Evolutionary conservation across 2,329 filamentous ascomycete species (phyloP), one percentile per base, ranked within the genome.

Genomic region (Claviceps monticola): DNA sequence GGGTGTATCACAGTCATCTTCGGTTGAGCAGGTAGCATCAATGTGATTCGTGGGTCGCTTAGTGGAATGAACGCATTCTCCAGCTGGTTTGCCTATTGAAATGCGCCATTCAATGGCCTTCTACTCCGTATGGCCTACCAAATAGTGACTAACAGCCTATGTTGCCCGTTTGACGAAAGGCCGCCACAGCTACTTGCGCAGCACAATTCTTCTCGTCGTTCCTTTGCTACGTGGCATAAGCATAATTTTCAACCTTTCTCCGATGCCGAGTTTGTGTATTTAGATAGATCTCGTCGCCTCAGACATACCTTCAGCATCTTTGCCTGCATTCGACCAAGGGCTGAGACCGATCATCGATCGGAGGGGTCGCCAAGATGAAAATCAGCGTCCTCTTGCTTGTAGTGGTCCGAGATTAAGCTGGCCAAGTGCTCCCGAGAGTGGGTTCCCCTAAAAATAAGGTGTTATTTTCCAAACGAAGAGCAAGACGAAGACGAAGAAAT

Each of bases 341-440:
- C 14, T 19, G 5, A 11, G 8, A 7, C 7, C 13, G 1, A 34
- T 58, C 56, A 57, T 55, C 55, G 54, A 21, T 64, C 61, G 46
- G 60, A 60, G 53, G 64, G 68, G 49, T 64, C 69, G 62, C 68
- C 71, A 9, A 74, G 64, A 55, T 79, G 72, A 55, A 81, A 78
- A 58, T 81, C 80, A 51, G 84, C 78, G 59, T 89, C 85, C 61
- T 88, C 83, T 26, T 75, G 71, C 57, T 84, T 82, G 66, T 89
- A 88, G 63, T 89, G 85, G 61, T 89, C 85, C 43, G 78, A 78
- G 43, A 88, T 81, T 54, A 88, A 80, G 55, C 79, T 75, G 52
- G 85, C 84, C n/a, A 88, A 68, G 62, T 86, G 85, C 51, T 83
- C 83, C 52, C 80, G 80, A 17, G 82, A 82, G 66, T 84, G 80